These are phyloP conservation scores for Mollisia scopiformis DNA, from an alignment of 2,329 filamentous ascomycete species.

Conservation along the genomic window DNA sequence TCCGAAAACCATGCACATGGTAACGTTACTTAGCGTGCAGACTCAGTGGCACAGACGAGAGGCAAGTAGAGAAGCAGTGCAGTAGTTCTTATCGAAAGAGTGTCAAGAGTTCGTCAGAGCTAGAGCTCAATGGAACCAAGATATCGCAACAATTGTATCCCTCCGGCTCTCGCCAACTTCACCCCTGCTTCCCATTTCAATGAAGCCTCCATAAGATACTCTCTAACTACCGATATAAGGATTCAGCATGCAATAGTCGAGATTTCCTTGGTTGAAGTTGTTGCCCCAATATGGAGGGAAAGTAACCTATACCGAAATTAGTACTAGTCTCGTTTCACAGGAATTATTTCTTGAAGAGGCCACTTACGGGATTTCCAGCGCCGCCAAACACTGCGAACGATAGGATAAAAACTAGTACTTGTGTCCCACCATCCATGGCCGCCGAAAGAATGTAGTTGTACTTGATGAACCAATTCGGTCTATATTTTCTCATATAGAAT, in stretches of 20 bases:
- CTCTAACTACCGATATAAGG: neutral
- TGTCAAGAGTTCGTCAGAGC: neutral
- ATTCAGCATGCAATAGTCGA: neutral
- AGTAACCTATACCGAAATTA: neutral
- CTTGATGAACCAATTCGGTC: constrained; percentile 38
- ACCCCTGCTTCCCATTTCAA: neutral
- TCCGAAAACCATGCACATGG: neutral
- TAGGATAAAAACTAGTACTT: constrained; percentile 42
- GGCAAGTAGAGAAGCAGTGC: neutral
- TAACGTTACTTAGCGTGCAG: neutral
- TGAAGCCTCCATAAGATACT: neutral
- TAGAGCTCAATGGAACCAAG: no score
- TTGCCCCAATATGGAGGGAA: neutral
- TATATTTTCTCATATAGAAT: constrained; percentile 53
- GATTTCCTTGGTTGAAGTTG: neutral
- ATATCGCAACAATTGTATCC: no score
- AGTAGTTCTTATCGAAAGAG: neutral
- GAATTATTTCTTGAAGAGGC: neutral
- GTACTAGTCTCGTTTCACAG: neutral
- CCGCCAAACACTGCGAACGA: constrained; percentile 44
- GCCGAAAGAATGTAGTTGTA: constrained; percentile 43
- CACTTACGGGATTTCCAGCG: constrained; percentile 48
- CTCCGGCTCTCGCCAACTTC: no score
- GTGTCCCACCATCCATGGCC: constrained; percentile 41
- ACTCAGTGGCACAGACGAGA: neutral